phyloP scores from a whole-genome alignment of 768 basidiomycete genomes.

The Boletus vermiculosoides region DNA sequence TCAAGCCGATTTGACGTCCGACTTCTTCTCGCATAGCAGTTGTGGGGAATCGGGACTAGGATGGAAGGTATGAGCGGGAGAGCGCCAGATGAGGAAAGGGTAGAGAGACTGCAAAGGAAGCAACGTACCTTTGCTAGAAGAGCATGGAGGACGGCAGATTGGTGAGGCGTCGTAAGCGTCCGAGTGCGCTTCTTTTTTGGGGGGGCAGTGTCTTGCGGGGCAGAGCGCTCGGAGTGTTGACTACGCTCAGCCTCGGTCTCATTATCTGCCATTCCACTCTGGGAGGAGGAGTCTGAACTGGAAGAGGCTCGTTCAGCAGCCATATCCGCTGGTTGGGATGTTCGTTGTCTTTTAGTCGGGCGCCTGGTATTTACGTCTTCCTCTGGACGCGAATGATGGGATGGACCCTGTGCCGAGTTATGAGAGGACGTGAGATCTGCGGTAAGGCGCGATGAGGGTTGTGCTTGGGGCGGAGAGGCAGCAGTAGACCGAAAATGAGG shows the following conservation, averaged over 20 bases:
- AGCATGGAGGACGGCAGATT: conserved; percentile 83
- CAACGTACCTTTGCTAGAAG: conserved; percentile 74
- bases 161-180: conserved; percentile 85
- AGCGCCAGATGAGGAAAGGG: background rate
- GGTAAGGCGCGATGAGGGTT: background rate
- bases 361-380: conserved; percentile 24
- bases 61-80: background rate
- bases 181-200: conserved; percentile 72
- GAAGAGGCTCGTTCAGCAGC: conserved; percentile 26
- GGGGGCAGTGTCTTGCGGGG: conserved; percentile 31
- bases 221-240: conserved; percentile 39
- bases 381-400: conserved; percentile 10
- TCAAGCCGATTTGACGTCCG: conserved; percentile 82
- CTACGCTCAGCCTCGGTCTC: conserved; percentile 50
- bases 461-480: background rate
- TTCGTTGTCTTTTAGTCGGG: conserved; percentile 22
- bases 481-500: background rate
- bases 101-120: background rate
- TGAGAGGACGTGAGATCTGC: conserved; percentile 16
- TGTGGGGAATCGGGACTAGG: conserved; percentile 83
- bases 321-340: conserved; percentile 18
- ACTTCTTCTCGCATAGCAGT: conserved; percentile 88
- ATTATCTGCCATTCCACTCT: conserved; percentile 58
- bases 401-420: conserved; percentile 15
- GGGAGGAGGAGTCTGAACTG: conserved; percentile 44